Evolutionary conservation across 2,329 filamentous ascomycete species (phyloP).

Genomic region (Camptophora hylomeconis): DNA sequence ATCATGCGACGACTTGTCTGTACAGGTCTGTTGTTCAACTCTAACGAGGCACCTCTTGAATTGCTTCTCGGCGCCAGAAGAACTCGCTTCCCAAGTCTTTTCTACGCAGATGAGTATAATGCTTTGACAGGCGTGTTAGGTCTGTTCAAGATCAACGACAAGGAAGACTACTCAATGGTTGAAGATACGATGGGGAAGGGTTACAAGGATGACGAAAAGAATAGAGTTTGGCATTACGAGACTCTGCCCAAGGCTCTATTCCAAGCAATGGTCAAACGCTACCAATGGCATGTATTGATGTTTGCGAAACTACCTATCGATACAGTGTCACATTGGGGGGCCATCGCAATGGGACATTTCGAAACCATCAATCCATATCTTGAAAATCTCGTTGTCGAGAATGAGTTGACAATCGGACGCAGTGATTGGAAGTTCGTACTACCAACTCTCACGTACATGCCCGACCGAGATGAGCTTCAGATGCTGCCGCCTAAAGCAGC

Average conservation of each 20-base stretch:
- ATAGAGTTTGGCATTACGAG: not conserved
- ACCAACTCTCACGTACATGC: not conserved
- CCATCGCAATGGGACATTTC: constrained; percentile 3
- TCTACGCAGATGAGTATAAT: constrained; percentile 1
- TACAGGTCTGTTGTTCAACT: constrained; percentile 1
- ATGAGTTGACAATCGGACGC: not conserved
- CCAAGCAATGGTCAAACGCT: constrained; percentile 1
- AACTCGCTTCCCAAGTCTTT: constrained; percentile 3
- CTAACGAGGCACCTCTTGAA: constrained; percentile 3
- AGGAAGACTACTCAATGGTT: too few species aligned
- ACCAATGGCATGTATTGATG: constrained; percentile 3
- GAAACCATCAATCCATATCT: constrained; percentile 3
- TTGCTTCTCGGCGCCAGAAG: constrained; percentile 1
- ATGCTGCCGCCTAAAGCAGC: not conserved
- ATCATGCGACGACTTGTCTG: not conserved
- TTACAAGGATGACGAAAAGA: too few species aligned
- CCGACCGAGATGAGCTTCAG: not conserved
- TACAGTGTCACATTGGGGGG: constrained; percentile 1
- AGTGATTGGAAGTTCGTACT: too few species aligned
- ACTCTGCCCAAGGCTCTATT: constrained; percentile 3
- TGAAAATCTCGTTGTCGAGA: constrained; percentile 3
- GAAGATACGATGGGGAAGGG: too few species aligned
- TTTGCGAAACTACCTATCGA: constrained; percentile 1
- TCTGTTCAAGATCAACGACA: constrained; percentile 2
- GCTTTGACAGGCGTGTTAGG: constrained; percentile 1